Conservation (phyloP, 2,329 filamentous ascomycete genomes). For the Phialemonium atrogriseum region DNA sequence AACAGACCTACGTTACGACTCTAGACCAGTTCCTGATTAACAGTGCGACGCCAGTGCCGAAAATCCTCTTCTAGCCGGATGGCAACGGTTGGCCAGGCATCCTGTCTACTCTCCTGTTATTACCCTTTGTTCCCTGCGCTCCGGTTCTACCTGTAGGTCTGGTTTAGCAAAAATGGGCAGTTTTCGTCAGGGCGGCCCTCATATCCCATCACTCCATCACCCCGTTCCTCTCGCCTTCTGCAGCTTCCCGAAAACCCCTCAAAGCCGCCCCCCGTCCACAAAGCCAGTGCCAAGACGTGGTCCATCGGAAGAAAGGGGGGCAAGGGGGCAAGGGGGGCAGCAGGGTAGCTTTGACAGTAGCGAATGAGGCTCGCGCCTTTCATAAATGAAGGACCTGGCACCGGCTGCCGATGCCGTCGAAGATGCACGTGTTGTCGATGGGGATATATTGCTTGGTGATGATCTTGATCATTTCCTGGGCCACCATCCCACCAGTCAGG, state of each 20-base stretch:
- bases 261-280: not conserved
- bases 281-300: not conserved
- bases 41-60: conserved; percentile 1
- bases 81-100: conserved; percentile 1
- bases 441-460: conserved; percentile 66
- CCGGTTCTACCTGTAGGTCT: conserved; percentile 1
- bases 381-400: conserved; percentile 50
- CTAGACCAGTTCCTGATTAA: conserved; percentile 3
- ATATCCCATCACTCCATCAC: conserved; percentile 1
- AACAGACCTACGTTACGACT: not conserved
- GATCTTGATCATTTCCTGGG: conserved; percentile 95
- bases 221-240: not conserved
- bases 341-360: not conserved
- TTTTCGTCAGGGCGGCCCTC: conserved; percentile 4
- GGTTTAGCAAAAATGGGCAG: conserved; percentile 1
- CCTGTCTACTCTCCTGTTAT: conserved; percentile 1
- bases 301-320: not conserved
- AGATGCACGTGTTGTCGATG: conserved; percentile 63
- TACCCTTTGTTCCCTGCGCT: not conserved
- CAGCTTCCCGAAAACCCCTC: conserved; percentile 1
- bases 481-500: conserved; percentile 80
- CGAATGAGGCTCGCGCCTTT: conserved; percentile 10
- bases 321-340: too few relatives aligned
- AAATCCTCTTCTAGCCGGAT: conserved; percentile 3
- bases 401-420: conserved; percentile 58